Base-by-base conservation (phyloP, 805 yeast genomes). In the Sugiyamaella floridensis region DNA sequence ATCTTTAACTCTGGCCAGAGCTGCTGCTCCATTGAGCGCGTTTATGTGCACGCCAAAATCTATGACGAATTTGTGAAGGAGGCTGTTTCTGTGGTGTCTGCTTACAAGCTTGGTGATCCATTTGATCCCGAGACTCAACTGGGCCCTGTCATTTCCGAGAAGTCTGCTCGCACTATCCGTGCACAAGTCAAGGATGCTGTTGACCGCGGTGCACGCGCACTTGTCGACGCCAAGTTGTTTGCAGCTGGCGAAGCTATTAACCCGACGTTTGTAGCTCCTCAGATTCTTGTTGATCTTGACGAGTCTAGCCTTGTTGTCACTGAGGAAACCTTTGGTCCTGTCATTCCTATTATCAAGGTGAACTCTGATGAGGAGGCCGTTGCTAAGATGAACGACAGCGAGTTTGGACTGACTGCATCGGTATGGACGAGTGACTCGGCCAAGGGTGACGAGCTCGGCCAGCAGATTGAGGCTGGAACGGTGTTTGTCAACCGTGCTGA, bases 241-340 rank as follows among this genome's bases (percentile, higher is more conserved):
- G 85, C 81, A 57, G 79, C 72, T 47, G 78, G 79, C 83, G 84
- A 78, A 89, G 89, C 71, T 84, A 89, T 55, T 86, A 85, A 81
- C 53, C 89, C 89, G 1, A 83, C 73, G 63, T 86, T 73, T 64
- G 75, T 86, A 49, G 76, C 76, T 54, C 96, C 96, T 67, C 87
- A 95, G 48, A 79, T 89, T 60, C 84, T 88, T 64, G 83, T 83
- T 58, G 88, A 85, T 65, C 88, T 87, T 58, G 77, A 75, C 15
- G 85, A 82, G 64, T 71, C 79, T 61, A 81, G 80, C 80, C 32
- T 45, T 46, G 78, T 89, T 63, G 87, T 85, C 55, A 76, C 74
- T 60, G 95, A 86, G 63, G 96, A 89, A 74, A 86, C 89, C 60
- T 89, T 89, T 63, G 96, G 96, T 55, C 96, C 96, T 20, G 88